A percentile compares a stretch with the other conserved stretches of the same genome.
These are phyloP conservation scores for Lactifluus piperatus DNA, from an alignment of 768 basidiomycete species.

Conservation along the genomic window DNA sequence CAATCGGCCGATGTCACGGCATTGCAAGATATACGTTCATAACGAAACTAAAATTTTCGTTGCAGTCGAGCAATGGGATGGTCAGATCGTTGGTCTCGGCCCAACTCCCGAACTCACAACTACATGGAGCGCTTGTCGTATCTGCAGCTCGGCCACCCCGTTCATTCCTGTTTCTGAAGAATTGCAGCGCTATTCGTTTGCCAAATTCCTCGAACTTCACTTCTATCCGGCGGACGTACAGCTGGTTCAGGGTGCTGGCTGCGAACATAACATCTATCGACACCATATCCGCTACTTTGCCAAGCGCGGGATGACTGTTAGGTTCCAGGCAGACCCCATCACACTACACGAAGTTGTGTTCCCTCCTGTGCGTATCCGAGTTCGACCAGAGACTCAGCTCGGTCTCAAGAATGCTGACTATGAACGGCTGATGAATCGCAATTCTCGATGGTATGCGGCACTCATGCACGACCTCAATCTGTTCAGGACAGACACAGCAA, in stretches of 20 bases:
- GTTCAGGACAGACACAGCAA: constrained; percentile 71
- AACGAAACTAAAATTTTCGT: constrained; percentile 76
- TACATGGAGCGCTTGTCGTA: constrained; percentile 84
- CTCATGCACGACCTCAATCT: constrained; percentile 68
- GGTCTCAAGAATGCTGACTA: constrained; percentile 91
- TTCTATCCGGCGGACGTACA: constrained; percentile 89
- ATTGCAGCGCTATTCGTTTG: constrained; percentile 90
- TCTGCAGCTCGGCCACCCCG: constrained; percentile 71
- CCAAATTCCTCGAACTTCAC: constrained; percentile 91
- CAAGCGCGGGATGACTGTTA: constrained; percentile 71
- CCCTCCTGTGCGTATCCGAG: constrained; percentile 79
- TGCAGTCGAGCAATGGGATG: constrained; percentile 84
- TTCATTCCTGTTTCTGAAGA: constrained; percentile 87
- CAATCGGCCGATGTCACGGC: constrained; percentile 67
- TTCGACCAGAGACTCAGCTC: constrained; percentile 81
- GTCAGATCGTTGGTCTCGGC: constrained; percentile 54
- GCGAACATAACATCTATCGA: constrained; percentile 89
- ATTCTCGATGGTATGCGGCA: constrained; percentile 64
- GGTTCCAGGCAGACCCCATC: constrained; percentile 81
- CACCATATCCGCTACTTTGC: constrained; percentile 92
- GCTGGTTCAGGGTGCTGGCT: constrained; percentile 80
- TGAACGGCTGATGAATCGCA: constrained; percentile 61
- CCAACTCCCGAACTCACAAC: constrained; percentile 72
- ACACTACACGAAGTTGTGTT: constrained; percentile 79
- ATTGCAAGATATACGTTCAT: constrained; percentile 89